Conservation (phyloP, 805 yeast species). For the Schwanniomyces pseudopolymorphus region DNA sequence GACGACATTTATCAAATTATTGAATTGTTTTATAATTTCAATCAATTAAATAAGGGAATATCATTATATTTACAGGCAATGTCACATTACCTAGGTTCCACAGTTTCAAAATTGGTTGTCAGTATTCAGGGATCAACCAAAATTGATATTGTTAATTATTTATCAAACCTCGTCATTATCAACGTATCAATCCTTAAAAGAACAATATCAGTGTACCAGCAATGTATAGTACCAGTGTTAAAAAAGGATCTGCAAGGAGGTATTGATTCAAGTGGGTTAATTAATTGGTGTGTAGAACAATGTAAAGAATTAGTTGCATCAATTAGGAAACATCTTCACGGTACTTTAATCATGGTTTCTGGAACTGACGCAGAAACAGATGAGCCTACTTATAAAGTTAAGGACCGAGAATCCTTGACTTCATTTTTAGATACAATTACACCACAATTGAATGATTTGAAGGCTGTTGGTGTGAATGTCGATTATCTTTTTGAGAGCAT, state of each 20-base stretch:
- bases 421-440: slow-evolving; percentile 54
- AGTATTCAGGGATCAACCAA: slow-evolving; percentile 44
- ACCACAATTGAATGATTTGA: slow-evolving; percentile 62
- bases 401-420: slow-evolving; percentile 42
- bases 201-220: slow-evolving; percentile 54
- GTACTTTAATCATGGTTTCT: slow-evolving; percentile 53
- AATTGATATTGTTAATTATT: slow-evolving; percentile 41
- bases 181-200: slow-evolving; percentile 47
- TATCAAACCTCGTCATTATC: slow-evolving; percentile 39
- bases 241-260: slow-evolving; percentile 24
- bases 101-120: slow-evolving; percentile 34
- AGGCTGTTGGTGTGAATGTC: slow-evolving; percentile 68
- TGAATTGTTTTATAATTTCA: slow-evolving; percentile 35
- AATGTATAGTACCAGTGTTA: slow-evolving; percentile 46
- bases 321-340: slow-evolving; percentile 66
- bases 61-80: slow-evolving; percentile 33
- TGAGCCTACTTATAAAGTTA: slow-evolving; percentile 28
- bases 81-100: slow-evolving; percentile 28
- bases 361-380: slow-evolving; percentile 23
- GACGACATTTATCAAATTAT: slow-evolving; percentile 33
- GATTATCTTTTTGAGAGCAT: slow-evolving; percentile 61
- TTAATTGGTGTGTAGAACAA: slow-evolving; percentile 75
- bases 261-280: slow-evolving; percentile 54
- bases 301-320: slow-evolving; percentile 57
- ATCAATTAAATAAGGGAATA: slow-evolving; percentile 36